Conservation (phyloP, 2,329 filamentous ascomycete genomes). For the Colletotrichum destructivum region DNA sequence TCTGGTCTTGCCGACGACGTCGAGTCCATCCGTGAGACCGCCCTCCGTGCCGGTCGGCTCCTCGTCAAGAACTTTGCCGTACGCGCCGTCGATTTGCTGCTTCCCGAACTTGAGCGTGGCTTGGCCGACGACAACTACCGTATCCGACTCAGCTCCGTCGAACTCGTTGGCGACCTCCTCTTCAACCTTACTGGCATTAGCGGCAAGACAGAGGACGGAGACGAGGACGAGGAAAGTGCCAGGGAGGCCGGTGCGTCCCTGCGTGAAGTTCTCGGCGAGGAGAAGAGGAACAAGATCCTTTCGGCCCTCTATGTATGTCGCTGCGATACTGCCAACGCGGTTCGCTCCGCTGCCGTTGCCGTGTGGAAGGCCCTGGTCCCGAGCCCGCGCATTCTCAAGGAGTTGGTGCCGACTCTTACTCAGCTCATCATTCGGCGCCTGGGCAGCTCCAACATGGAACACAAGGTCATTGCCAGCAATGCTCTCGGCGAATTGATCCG, state of each 20-base stretch:
- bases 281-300: conserved; percentile 96
- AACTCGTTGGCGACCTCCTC: conserved; percentile 94
- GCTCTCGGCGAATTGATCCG: conserved; percentile 96
- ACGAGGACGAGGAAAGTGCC: conserved; percentile 82
- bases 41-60: conserved; percentile 90
- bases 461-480: conserved; percentile 98
- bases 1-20: conserved; percentile 95
- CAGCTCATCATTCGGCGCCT: conserved; percentile 95
- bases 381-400: conserved; percentile 91
- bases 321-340: conserved; percentile 93
- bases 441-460: conserved; percentile 97
- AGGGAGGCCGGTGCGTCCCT: conserved; percentile 94
- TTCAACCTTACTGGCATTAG: conserved; percentile 98
- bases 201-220: conserved; percentile 81
- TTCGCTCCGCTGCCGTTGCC: conserved; percentile 88
- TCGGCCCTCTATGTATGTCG: conserved; percentile 98
- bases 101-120: conserved; percentile 95
- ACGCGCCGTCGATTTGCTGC: conserved; percentile 91
- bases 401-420: conserved; percentile 93
- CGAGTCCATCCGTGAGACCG: conserved; percentile 97
- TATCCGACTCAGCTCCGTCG: conserved; percentile 97
- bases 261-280: conserved; percentile 92
- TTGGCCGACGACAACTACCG: conserved; percentile 98
- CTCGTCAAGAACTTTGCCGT: conserved; percentile 99
- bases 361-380: conserved; percentile 99